A percentile compares a stretch with the other conserved stretches of the same genome.
These are phyloP conservation scores for Torulaspora franciscae DNA, from an alignment of 805 yeast species.

Conservation along the genomic window DNA sequence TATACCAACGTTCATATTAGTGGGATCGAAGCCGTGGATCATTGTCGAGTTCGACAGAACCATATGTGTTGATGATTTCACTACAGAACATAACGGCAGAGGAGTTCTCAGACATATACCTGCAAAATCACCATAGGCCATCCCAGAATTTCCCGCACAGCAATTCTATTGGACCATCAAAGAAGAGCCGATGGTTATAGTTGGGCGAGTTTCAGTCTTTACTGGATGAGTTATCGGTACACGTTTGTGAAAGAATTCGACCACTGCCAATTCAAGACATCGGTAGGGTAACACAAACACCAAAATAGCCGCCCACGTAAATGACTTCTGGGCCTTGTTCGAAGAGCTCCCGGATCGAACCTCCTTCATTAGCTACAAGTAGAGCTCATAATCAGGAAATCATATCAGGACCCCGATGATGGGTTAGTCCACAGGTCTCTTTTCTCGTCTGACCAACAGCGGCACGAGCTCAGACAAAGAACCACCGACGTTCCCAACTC, in stretches of 20 bases:
- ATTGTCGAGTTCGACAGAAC: constrained; percentile 23
- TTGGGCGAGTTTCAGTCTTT: not conserved
- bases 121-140: constrained; percentile 32
- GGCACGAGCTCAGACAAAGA: too few species aligned
- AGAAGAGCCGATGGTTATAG: not conserved
- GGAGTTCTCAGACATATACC: constrained; percentile 61
- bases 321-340: not conserved
- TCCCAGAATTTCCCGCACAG: constrained; percentile 5
- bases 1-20: constrained; percentile 51
- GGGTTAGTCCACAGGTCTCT: too few species aligned
- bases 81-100: constrained; percentile 73
- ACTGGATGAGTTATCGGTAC: not conserved
- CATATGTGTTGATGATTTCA: constrained; percentile 46
- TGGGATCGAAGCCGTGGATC: constrained; percentile 21
- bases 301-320: too few species aligned
- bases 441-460: too few species aligned
- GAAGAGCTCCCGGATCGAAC: too few species aligned
- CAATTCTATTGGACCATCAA: not conserved
- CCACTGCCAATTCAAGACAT: not conserved
- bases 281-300: not conserved
- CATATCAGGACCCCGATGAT: too few species aligned
- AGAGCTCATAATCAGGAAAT: too few species aligned
- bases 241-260: constrained; percentile 3
- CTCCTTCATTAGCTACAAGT: too few species aligned
- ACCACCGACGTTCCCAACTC: too few species aligned